Evolutionary conservation across 495 filamentous ascomycete species (phyloP), one percentile per base, ranked within the genome.

Genomic region (Penicillium ucsense): DNA sequence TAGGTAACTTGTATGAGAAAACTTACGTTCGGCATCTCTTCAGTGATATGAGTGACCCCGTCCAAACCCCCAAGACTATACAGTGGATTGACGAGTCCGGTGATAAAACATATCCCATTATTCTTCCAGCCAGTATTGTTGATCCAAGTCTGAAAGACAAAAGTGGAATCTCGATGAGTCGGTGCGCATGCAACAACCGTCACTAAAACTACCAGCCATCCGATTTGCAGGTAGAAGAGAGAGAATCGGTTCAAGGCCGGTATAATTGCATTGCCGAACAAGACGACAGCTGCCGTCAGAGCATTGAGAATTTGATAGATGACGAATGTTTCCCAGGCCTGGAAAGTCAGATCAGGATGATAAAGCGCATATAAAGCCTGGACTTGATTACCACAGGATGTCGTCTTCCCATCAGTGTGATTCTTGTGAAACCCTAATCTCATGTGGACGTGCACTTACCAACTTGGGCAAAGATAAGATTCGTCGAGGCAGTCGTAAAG

Each of bases 61-160:
- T 45, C 43, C 12, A 45, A 34, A 1, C 43, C 43, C 5, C 43
- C 43, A 4, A 45, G 43, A 45, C 32, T 36, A 30, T 45, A 45
- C 8, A 45, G 43, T 10, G 43, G 43, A 28, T 45, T 45, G 29
- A 45, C 43, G 11, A 45, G 43, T 12, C 43, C 43, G 9, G 43
- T 45, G 34, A 45, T 45, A 31, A 45, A 45, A 9, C 43, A 45
- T 32, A 45, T 45, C 9, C 31, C 43, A 10, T 36, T 45, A 28
- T 36, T 45, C 8, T 9, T 36, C 43, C 43, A 45, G 43, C 43
- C 43, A 8, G 43, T 45, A 30, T 45, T 45, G 12, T 45, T 45
- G 8, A 45, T 45, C 43, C 43, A 45, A 31, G 43, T 45, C 34
- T 36, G 35, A 34, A 45, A 45, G 33, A 45, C 43, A 4, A 45